Evolutionary conservation across 2,329 filamentous ascomycete species (phyloP).

Genomic region (Pseudogymnoascus sp.): DNA sequence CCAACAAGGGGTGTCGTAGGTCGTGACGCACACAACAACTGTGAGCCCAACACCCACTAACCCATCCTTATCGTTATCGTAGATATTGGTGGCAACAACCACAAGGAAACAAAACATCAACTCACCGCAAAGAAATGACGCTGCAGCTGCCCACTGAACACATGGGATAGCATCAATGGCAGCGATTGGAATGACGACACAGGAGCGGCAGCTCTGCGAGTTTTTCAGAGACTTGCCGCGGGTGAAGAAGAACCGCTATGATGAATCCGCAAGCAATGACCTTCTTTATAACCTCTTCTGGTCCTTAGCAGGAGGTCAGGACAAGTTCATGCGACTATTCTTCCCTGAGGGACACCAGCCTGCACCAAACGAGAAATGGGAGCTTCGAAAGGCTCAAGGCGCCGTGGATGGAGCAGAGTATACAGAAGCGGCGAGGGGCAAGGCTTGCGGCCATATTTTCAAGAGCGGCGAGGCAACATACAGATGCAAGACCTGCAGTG

Average conservation of each 20-base stretch:
- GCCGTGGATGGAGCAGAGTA: conserved; percentile 94
- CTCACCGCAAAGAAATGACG: neutral
- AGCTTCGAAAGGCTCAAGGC: conserved; percentile 78
- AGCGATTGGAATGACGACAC: conserved; percentile 48
- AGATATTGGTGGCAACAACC: conserved; percentile 4
- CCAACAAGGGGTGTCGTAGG: neutral
- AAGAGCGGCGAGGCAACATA: conserved; percentile 90
- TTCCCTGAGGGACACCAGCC: conserved; percentile 67
- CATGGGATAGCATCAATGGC: conserved; percentile 8
- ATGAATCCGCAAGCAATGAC: conserved; percentile 57
- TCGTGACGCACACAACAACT: neutral
- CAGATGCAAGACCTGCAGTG: conserved; percentile 85
- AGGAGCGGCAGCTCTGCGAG: conserved; percentile 76
- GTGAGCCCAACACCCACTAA: neutral
- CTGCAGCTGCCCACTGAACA: neutral
- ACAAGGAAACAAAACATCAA: neutral
- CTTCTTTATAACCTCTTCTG: conserved; percentile 77
- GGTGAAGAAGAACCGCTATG: conserved; percentile 68
- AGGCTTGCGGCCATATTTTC: conserved; percentile 96
- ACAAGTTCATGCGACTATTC: conserved; percentile 67
- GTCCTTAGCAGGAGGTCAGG: conserved; percentile 68
- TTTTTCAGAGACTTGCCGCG: conserved; percentile 71
- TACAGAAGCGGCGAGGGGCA: conserved; percentile 80
- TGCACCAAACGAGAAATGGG: conserved; percentile 53
- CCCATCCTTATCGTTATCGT: conserved; percentile 1